Conservation (phyloP, 805 yeast species). For the Wickerhamiella domercqiae region DNA sequence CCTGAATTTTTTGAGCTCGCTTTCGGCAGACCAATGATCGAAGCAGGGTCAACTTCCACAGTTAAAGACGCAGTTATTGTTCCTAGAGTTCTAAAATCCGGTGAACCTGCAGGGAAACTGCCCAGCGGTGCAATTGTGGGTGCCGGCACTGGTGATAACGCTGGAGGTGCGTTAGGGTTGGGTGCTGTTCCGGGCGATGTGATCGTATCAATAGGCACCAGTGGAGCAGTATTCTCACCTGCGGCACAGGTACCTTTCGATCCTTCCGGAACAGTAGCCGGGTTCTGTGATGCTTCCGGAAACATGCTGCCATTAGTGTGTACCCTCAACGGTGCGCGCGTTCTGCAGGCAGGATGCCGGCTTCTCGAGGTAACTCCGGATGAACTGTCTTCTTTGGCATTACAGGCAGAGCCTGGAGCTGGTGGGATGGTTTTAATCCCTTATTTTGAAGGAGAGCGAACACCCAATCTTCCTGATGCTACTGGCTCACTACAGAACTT, state of each 20-base stretch:
- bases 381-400: conserved; percentile 12
- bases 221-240: conserved; percentile 17
- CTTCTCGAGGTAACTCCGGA: conserved; percentile 7
- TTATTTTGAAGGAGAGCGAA: conserved; percentile 20
- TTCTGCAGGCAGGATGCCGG: conserved; percentile 11
- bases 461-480: conserved; percentile 18
- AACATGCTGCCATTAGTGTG: conserved; percentile 16
- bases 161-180: conserved; percentile 19
- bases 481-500: conserved; percentile 14
- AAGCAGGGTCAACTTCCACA: conserved; percentile 6
- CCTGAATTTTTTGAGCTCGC: conserved; percentile 14
- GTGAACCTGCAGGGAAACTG: conserved; percentile 9
- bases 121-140: conserved; percentile 11
- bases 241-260: conserved; percentile 9
- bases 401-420: conserved; percentile 11
- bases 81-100: conserved; percentile 14
- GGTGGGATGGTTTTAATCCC: conserved; percentile 17
- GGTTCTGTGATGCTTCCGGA: conserved; percentile 17
- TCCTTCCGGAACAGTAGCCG: conserved; percentile 17
- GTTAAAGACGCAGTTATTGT: conserved; percentile 10
- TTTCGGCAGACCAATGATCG: conserved; percentile 15
- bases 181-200: conserved; percentile 12
- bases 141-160: conserved; percentile 19
- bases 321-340: conserved; percentile 18
- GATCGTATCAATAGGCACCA: conserved; percentile 17